Evolutionary conservation across 2,329 filamentous ascomycete species (phyloP).

Genomic region (Dothistroma septosporum): DNA sequence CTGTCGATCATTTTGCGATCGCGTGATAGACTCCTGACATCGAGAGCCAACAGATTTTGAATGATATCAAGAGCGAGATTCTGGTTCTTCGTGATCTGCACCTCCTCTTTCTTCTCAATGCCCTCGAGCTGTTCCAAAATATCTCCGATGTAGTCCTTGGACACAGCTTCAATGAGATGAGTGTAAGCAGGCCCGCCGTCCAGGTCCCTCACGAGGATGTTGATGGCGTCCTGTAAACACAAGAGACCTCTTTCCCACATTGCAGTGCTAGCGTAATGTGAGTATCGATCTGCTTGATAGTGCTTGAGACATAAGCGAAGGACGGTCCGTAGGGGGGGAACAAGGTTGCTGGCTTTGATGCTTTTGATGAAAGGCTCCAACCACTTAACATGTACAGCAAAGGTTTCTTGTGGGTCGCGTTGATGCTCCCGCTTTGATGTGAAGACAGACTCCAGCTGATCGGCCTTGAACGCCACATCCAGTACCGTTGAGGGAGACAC

Average conservation of each 20-base stretch:
- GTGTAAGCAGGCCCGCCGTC: slow-evolving; percentile 29
- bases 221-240: slow-evolving; percentile 24
- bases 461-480: slow-evolving; percentile 77
- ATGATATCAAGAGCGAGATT: slow-evolving; percentile 61
- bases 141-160: slow-evolving; percentile 27
- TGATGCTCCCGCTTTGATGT: slow-evolving; percentile 52
- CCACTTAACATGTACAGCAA: slow-evolving; percentile 69
- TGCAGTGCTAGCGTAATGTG: slow-evolving; percentile 55
- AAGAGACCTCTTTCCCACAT: slow-evolving; percentile 60
- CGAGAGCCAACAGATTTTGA: slow-evolving; percentile 62
- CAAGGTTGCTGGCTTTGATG: slow-evolving; percentile 68
- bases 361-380: slow-evolving; percentile 73
- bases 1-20: slow-evolving; percentile 65
- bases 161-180: slow-evolving; percentile 30
- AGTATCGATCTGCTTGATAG: slow-evolving; percentile 54
- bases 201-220: slow-evolving; percentile 18
- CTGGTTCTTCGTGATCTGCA: slow-evolving; percentile 32
- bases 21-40: slow-evolving; percentile 64
- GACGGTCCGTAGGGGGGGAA: slow-evolving; percentile 75
- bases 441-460: slow-evolving; percentile 60
- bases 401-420: slow-evolving; percentile 40
- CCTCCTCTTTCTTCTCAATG: slow-evolving; percentile 31
- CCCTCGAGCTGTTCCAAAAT: slow-evolving; percentile 31
- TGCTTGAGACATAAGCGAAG: slow-evolving; percentile 68
- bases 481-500: slow-evolving; percentile 75